Evolutionary conservation across 495 filamentous ascomycete genomes (phyloP).

Genomic region (Penicillium lividum): DNA sequence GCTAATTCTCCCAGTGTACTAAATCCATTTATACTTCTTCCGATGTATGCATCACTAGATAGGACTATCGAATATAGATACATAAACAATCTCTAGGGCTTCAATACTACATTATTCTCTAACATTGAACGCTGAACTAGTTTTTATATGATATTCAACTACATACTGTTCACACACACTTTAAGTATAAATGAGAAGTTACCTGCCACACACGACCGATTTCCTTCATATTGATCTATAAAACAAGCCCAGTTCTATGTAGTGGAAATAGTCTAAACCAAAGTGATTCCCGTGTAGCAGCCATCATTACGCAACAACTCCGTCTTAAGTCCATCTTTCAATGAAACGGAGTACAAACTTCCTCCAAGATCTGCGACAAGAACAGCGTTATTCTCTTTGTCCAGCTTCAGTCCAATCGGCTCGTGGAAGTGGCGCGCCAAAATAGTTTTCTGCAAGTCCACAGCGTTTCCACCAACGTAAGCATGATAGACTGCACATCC

Average conservation of each 20-base stretch:
- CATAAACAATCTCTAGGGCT: too few species aligned
- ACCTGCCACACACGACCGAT: too few species aligned
- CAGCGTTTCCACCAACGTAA: slow-evolving; percentile 19
- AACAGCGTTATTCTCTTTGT: slow-evolving; percentile 35
- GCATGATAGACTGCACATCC: slow-evolving; percentile 33
- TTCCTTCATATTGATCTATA: too few species aligned
- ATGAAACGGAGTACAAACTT: slow-evolving; percentile 44
- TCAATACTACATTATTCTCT: too few species aligned
- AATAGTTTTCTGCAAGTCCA: slow-evolving; percentile 31
- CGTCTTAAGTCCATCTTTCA: slow-evolving; percentile 43
- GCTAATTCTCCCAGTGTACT: too few species aligned
- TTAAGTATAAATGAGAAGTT: too few species aligned
- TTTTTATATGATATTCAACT: too few species aligned
- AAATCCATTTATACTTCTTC: too few species aligned
- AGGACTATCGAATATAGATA: too few species aligned
- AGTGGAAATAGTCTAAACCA: slow-evolving; percentile 11
- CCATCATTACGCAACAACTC: slow-evolving; percentile 29
- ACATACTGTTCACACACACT: too few species aligned
- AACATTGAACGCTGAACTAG: too few species aligned
- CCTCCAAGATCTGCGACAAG: slow-evolving; percentile 51
- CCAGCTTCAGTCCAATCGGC: slow-evolving; percentile 43
- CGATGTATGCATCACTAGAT: too few species aligned
- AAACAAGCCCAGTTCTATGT: neutral
- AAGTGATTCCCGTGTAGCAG: slow-evolving; percentile 33
- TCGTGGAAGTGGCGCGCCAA: slow-evolving; percentile 47